Conservation (phyloP, 208 protist genomes). For the Wallacemonas sp. region DNA sequence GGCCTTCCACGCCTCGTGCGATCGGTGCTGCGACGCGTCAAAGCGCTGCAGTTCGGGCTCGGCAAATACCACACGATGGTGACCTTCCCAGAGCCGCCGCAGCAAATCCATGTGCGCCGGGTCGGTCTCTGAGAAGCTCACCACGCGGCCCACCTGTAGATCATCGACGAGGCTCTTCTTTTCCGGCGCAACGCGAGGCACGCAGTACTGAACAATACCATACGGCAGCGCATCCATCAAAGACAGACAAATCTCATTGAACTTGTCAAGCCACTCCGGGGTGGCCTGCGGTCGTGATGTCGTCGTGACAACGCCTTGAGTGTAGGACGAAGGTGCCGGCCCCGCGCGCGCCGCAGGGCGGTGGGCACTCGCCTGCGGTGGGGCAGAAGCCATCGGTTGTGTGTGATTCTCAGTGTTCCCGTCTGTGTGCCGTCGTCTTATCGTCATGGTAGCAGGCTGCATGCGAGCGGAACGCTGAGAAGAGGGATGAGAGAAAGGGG, state of each 20-base stretch:
- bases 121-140: constrained; percentile 17
- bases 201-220: constrained; percentile 17
- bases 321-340: neutral
- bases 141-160: constrained; percentile 23
- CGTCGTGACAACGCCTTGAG: too few species aligned
- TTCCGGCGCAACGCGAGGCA: constrained; percentile 10
- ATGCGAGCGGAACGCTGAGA: too few species aligned
- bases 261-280: constrained; percentile 16
- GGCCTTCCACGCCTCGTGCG: constrained; percentile 65
- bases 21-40: constrained; percentile 7
- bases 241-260: constrained; percentile 19
- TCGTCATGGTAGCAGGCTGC: too few species aligned
- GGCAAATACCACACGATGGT: constrained; percentile 31
- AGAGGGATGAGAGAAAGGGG: too few species aligned
- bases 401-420: too few species aligned
- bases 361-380: too few species aligned
- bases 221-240: constrained; percentile 34
- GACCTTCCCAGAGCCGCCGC: constrained; percentile 41
- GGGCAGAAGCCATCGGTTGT: too few species aligned
- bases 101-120: constrained; percentile 38
- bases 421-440: too few species aligned
- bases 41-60: constrained; percentile 8
- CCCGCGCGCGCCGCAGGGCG: neutral
- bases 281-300: neutral
- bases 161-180: constrained; percentile 20